Percentiles rank a stretch among this genome's conserved stretches.
phyloP scores from a whole-genome alignment of 2,329 filamentous ascomycete genomes.

The Phyllachora maydis region DNA sequence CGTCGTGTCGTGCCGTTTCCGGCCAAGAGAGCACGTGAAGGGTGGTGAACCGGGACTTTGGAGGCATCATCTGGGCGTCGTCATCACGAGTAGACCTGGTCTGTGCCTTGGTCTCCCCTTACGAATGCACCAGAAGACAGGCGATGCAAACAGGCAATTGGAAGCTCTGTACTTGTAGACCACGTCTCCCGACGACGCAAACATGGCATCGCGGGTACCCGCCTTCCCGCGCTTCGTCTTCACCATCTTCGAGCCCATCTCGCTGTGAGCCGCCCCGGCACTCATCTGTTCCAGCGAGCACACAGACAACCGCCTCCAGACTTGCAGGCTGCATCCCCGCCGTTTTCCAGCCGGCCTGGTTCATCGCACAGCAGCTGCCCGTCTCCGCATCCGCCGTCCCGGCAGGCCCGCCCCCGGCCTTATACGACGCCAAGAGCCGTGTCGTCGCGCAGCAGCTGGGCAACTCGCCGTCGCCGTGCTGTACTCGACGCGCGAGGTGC shows the following conservation, averaged over 20 bases:
- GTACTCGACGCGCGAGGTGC: constrained; percentile 40
- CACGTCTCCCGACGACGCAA: no score
- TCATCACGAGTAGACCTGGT: no score
- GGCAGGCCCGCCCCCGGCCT: no score
- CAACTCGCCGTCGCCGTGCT: constrained; percentile 47
- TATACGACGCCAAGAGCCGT: constrained; percentile 24
- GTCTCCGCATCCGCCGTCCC: constrained; percentile 11
- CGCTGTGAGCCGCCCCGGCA: constrained; percentile 26
- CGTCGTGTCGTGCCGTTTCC: no score
- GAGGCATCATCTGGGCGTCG: no score
- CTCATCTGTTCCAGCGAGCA: neutral
- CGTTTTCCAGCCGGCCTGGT: constrained; percentile 35
- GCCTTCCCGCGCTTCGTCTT: constrained; percentile 44
- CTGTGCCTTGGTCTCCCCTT: no score
- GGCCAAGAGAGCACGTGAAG: no score
- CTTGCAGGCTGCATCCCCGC: constrained; percentile 36
- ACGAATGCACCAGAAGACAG: no score
- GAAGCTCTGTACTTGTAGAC: no score
- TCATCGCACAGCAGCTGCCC: constrained; percentile 40
- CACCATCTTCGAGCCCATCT: constrained; percentile 46
- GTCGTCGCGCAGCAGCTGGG: constrained; percentile 47
- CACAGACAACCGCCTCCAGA: constrained; percentile 14
- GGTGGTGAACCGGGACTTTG: no score
- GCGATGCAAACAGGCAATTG: no score
- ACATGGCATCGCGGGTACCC: constrained; percentile 42